These are phyloP conservation scores for Quercus glauca DNA, from an alignment of 306 rosid genomes.

Conservation along the genomic window DNA sequence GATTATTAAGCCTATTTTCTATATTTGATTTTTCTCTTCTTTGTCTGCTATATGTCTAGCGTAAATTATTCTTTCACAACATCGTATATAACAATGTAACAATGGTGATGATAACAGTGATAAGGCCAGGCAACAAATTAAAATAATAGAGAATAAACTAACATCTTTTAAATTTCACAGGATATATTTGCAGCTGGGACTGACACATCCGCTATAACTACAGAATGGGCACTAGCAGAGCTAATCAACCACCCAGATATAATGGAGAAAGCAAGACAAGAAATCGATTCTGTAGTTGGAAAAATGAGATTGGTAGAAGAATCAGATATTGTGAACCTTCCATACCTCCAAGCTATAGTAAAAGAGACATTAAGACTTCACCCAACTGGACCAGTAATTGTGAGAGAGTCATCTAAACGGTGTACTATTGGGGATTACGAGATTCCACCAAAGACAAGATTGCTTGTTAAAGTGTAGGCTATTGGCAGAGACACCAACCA, in stretches of 20 bases:
- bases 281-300: conserved; percentile 45
- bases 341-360: conserved; percentile 52
- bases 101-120: too few species aligned
- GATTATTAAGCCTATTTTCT: too few species aligned
- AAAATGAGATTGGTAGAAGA: conserved; percentile 45
- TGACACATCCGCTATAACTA: conserved; percentile 46
- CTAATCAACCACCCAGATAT: conserved; percentile 51
- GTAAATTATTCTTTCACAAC: too few species aligned
- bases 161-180: conserved; percentile 10
- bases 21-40: too few species aligned
- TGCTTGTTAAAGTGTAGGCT: conserved; percentile 60
- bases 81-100: too few species aligned
- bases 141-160: too few species aligned
- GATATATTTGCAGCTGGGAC: conserved; percentile 61
- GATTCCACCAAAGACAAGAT: conserved; percentile 46
- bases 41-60: too few species aligned
- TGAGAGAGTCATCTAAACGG: conserved; percentile 37
- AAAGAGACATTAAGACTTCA: conserved; percentile 65
- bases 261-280: conserved; percentile 49
- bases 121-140: too few species aligned
- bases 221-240: conserved; percentile 70
- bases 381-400: conserved; percentile 44
- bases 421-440: conserved; percentile 37
- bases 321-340: conserved; percentile 55
- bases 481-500: conserved; percentile 53